Percentiles rank a stretch among this genome's conserved stretches.
Conservation (phyloP, 176 grass and related monocot species). For the Echinochloa phyllopogon region DNA sequence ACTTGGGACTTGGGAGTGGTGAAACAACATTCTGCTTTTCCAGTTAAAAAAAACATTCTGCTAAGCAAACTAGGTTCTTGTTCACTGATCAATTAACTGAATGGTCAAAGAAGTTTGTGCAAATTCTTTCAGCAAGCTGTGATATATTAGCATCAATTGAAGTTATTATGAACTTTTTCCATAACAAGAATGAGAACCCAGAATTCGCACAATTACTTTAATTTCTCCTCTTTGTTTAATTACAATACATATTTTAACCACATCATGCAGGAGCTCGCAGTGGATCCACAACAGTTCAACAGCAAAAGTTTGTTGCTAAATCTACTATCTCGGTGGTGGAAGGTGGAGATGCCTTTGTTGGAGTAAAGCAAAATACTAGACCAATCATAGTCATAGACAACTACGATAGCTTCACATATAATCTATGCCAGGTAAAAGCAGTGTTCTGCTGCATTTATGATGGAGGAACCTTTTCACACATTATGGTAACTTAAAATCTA, state of each 20-base stretch:
- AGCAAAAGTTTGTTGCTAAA: constrained; percentile 30
- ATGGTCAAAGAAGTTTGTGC: not conserved
- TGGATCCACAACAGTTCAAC: constrained; percentile 18
- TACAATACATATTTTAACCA: not conserved
- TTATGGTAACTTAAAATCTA: constrained; percentile 60
- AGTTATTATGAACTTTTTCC: not conserved
- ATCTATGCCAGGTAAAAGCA: constrained; percentile 80
- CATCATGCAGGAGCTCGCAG: constrained; percentile 21
- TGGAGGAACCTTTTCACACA: not conserved
- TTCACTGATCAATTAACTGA: not conserved
- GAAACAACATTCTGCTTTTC: constrained; percentile 10
- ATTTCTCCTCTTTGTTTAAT: not conserved
- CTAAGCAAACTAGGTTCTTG: not conserved
- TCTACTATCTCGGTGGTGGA: constrained; percentile 26
- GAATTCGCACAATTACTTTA: not conserved
- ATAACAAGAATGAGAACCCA: not conserved
- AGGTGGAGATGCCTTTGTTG: constrained; percentile 32
- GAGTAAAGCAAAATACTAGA: constrained; percentile 46
- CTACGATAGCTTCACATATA: constrained; percentile 90
- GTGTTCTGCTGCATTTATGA: constrained; percentile 4
- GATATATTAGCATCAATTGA: not conserved
- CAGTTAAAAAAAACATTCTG: not conserved
- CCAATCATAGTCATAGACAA: constrained; percentile 86
- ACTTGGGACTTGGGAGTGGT: not conserved
- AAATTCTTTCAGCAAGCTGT: not conserved